Conservation (phyloP, 176 grass and related monocot species). For the Carex scoparia region DNA sequence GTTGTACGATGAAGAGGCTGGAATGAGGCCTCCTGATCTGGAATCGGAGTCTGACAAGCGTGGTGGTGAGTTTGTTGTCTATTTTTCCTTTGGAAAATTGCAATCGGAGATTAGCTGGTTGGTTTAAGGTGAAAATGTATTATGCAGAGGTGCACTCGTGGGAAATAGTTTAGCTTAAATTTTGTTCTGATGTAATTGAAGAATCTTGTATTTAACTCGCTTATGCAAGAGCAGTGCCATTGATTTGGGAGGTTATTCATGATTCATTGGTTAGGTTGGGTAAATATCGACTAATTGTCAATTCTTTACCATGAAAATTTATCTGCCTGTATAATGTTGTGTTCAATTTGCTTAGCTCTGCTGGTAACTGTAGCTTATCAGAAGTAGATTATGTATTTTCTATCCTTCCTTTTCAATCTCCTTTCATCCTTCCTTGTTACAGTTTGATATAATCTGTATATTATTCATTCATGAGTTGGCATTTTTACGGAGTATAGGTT, state of each 20-base stretch:
- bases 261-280: neutral
- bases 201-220: neutral
- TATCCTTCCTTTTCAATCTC: neutral
- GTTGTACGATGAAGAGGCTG: constrained; percentile 71
- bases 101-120: constrained; percentile 13
- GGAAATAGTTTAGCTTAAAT: neutral
- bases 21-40: constrained; percentile 42
- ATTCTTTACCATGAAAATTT: neutral
- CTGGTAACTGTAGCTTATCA: neutral
- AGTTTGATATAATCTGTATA: neutral
- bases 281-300: neutral
- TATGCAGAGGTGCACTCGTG: neutral
- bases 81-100: neutral
- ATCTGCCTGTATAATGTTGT: neutral
- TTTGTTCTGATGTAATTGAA: neutral
- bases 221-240: neutral
- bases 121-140: neutral
- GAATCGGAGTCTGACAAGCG: constrained; percentile 35
- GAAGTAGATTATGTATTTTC: neutral
- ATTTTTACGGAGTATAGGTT: neutral
- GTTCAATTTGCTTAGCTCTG: neutral
- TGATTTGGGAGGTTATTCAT: neutral
- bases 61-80: constrained; percentile 40
- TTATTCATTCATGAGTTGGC: neutral
- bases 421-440: neutral